phyloP scores from a whole-genome alignment of 805 yeast genomes.

The Teunomyces stri region DNA sequence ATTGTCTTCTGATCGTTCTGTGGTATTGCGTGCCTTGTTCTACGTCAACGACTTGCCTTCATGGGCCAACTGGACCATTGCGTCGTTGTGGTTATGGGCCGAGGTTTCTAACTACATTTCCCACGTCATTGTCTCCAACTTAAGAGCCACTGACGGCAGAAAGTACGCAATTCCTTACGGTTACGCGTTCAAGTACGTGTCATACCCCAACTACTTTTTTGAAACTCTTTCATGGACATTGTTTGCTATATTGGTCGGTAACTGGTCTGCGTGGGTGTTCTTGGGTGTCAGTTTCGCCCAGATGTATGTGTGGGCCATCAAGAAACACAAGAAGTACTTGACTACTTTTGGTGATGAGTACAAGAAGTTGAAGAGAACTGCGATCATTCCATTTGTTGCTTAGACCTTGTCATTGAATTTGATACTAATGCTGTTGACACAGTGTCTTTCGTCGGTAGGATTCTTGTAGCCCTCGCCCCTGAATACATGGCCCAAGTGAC shows the following conservation, averaged over 20 bases:
- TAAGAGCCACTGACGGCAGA: conserved; percentile 51
- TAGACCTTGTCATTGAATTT: conserved; percentile 50
- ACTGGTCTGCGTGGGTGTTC: conserved; percentile 75
- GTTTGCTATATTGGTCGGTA: conserved; percentile 69
- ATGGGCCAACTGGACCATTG: conserved; percentile 29
- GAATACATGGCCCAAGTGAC: conserved; percentile 94
- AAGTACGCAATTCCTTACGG: conserved; percentile 76
- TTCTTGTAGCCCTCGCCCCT: conserved; percentile 88
- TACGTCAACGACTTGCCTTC: conserved; percentile 44
- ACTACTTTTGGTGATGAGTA: conserved; percentile 74
- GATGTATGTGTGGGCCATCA: conserved; percentile 90
- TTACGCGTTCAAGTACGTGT: conserved; percentile 74
- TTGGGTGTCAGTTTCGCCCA: conserved; percentile 68
- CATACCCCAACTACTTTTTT: conserved; percentile 94
- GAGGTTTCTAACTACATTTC: conserved; percentile 73
- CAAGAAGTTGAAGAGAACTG: conserved; percentile 69
- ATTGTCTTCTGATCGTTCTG: conserved; percentile 14
- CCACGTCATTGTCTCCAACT: conserved; percentile 62
- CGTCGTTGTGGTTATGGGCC: conserved; percentile 49
- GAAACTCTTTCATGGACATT: conserved; percentile 76
- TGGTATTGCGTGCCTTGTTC: conserved; percentile 29
- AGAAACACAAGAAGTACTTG: conserved; percentile 71
- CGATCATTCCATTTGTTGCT: conserved; percentile 71
- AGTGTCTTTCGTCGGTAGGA: conserved; percentile 90
- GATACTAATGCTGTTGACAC: conserved; percentile 84